phyloP scores from a whole-genome alignment of 768 basidiomycete species.

The Ramaria rubella region DNA sequence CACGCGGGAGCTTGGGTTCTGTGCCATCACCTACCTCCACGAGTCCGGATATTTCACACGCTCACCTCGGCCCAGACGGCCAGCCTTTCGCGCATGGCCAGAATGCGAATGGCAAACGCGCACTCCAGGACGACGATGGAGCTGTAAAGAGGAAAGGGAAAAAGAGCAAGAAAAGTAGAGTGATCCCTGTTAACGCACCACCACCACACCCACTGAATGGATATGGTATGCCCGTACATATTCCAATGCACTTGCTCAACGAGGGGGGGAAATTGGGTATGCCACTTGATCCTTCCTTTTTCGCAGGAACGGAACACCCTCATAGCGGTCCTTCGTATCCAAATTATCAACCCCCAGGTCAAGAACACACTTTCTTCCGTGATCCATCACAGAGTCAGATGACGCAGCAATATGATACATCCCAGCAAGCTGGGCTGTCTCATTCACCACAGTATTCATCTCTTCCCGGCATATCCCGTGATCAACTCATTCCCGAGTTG shows the following conservation, averaged over 20 bases:
- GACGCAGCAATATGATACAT: constrained; percentile 18
- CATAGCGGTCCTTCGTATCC: neutral
- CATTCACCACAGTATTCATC: neutral
- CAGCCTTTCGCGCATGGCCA: constrained; percentile 22
- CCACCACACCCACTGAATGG: neutral
- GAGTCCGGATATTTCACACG: constrained; percentile 26
- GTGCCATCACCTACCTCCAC: constrained; percentile 27
- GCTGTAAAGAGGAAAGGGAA: neutral
- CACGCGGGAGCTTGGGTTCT: constrained; percentile 32
- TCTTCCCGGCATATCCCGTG: neutral
- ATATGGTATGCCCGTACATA: neutral
- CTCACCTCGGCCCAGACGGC: constrained; percentile 20
- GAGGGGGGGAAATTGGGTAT: neutral
- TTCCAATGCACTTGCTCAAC: constrained; percentile 1
- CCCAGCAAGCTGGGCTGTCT: constrained; percentile 19
- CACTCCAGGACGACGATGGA: constrained; percentile 17
- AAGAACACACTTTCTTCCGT: neutral
- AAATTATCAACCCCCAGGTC: neutral
- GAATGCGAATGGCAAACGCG: constrained; percentile 30
- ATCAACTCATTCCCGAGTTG: constrained; percentile 49
- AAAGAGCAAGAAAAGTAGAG: neutral
- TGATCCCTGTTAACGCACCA: neutral
- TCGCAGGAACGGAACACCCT: neutral
- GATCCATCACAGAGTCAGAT: neutral
- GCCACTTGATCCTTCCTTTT: constrained; percentile 4